These are phyloP conservation scores for Lactifluus subvellereus DNA, from an alignment of 768 basidiomycete species.

Conservation along the genomic window DNA sequence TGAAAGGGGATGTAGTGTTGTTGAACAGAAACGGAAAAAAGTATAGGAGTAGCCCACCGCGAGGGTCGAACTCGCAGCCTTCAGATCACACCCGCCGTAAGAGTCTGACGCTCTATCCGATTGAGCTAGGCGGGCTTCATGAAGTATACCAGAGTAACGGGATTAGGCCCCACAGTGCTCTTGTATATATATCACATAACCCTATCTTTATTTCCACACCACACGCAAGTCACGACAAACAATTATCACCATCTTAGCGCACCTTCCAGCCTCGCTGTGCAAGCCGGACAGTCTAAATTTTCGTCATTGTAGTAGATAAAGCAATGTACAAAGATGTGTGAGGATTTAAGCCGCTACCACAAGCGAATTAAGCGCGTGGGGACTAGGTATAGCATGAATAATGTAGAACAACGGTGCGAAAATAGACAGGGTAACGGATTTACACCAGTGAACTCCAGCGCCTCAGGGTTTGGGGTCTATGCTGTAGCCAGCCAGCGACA, in stretches of 20 bases:
- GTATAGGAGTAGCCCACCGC: conserved; percentile 44
- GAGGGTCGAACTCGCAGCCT: conserved; percentile 62
- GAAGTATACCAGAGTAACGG: too few species aligned
- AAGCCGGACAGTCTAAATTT: conserved; percentile 3
- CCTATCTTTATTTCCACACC: too few species aligned
- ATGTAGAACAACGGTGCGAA: conserved; percentile 1
- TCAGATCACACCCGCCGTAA: conserved; percentile 42
- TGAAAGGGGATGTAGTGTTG: too few species aligned
- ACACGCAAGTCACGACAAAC: too few species aligned
- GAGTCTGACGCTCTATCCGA: conserved; percentile 66
- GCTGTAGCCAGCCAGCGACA: conserved; percentile 23
- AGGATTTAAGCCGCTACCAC: neutral
- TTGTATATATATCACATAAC: too few species aligned
- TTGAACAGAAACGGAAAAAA: neutral
- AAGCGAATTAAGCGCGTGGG: conserved; percentile 6
- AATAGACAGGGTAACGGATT: neutral
- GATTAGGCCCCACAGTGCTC: neutral
- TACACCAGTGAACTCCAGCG: neutral
- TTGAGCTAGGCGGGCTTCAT: conserved; percentile 54
- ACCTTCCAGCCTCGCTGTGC: neutral
- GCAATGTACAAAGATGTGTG: conserved; percentile 8
- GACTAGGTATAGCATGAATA: conserved; percentile 18
- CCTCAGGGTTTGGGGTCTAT: conserved; percentile 22
- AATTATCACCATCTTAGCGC: neutral
- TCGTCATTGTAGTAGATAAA: conserved; percentile 6